phyloP scores from a whole-genome alignment of 192 early-diverging fungal genomes.

The Podila epigama region DNA sequence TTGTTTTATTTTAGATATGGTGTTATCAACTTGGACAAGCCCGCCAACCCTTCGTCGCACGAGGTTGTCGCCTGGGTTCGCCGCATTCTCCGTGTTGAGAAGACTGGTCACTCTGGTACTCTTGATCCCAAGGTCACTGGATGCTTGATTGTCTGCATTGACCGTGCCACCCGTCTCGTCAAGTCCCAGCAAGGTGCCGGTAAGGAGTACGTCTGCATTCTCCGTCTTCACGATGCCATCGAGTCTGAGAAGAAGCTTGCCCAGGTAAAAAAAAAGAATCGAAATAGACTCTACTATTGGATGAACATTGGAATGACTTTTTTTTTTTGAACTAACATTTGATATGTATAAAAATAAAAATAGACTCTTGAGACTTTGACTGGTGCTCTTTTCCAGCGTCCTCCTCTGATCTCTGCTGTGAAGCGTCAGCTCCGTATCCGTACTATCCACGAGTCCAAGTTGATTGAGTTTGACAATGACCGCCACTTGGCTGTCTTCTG shows the following conservation, averaged over 20 bases:
- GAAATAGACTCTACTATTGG: not conserved
- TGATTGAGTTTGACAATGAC: slow-evolving; percentile 97
- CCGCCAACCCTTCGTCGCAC: slow-evolving; percentile 99
- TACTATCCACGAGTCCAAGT: slow-evolving; percentile 96
- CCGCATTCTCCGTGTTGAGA: slow-evolving; percentile 95
- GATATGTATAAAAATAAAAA: no score
- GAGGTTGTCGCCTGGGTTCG: slow-evolving; percentile 99
- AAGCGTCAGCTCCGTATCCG: slow-evolving; percentile 99
- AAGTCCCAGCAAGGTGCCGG: slow-evolving; percentile 99
- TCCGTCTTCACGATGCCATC: slow-evolving; percentile 94
- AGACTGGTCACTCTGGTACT: slow-evolving; percentile 98
- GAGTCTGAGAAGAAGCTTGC: slow-evolving; percentile 89
- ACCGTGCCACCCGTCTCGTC: slow-evolving; percentile 97
- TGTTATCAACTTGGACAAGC: slow-evolving; percentile 99
- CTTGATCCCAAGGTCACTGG: slow-evolving; percentile 99
- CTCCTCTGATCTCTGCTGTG: slow-evolving; percentile 98
- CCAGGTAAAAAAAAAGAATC: slow-evolving; percentile 51
- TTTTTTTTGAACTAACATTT: slow-evolving; percentile 1
- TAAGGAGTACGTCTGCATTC: slow-evolving; percentile 97
- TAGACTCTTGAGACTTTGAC: slow-evolving; percentile 94
- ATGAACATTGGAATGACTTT: not conserved
- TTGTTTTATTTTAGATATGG: no score
- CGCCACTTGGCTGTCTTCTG: slow-evolving; percentile 96
- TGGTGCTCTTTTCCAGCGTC: slow-evolving; percentile 98
- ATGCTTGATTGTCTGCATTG: slow-evolving; percentile 98